phyloP scores from a whole-genome alignment of 306 rosid species.

The Ormosia semicastrata region DNA sequence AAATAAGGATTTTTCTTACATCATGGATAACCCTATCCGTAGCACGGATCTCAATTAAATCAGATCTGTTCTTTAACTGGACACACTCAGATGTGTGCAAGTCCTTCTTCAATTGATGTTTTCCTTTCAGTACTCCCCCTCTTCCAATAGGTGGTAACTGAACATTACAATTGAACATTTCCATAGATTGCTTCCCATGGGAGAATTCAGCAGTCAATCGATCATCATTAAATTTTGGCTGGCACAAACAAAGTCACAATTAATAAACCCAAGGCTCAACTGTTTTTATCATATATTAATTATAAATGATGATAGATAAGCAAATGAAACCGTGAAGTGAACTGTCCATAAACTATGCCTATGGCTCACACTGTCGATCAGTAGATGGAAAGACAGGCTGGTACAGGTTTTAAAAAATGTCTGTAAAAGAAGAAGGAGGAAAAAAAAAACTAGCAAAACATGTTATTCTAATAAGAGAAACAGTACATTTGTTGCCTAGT shows the following conservation, averaged over 20 bases:
- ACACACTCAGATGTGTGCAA: conserved; percentile 16
- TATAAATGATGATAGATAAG: neutral
- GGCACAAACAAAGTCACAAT: conserved; percentile 14
- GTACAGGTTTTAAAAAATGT: neutral
- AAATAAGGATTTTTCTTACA: conserved; percentile 30
- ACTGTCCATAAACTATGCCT: neutral
- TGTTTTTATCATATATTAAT: neutral
- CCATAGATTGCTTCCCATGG: conserved; percentile 17
- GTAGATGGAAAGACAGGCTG: neutral
- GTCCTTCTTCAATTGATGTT: conserved; percentile 25
- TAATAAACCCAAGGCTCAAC: conserved; percentile 10
- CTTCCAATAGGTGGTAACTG: conserved; percentile 19
- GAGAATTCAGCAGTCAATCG: conserved; percentile 10
- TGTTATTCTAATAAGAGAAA: neutral
- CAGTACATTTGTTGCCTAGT: neutral
- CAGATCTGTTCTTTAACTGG: conserved; percentile 26
- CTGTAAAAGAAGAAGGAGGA: neutral
- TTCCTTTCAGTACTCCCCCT: conserved; percentile 30
- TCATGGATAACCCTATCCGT: conserved; percentile 38
- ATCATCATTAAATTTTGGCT: conserved; percentile 29
- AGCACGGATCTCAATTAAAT: conserved; percentile 32
- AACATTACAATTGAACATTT: conserved; percentile 19
- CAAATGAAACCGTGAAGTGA: conserved; percentile 4
- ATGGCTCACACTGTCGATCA: neutral
- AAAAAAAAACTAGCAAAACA: neutral